These are phyloP conservation scores for Millerozyma acaciae DNA, from an alignment of 805 yeast genomes.

Conservation along the genomic window DNA sequence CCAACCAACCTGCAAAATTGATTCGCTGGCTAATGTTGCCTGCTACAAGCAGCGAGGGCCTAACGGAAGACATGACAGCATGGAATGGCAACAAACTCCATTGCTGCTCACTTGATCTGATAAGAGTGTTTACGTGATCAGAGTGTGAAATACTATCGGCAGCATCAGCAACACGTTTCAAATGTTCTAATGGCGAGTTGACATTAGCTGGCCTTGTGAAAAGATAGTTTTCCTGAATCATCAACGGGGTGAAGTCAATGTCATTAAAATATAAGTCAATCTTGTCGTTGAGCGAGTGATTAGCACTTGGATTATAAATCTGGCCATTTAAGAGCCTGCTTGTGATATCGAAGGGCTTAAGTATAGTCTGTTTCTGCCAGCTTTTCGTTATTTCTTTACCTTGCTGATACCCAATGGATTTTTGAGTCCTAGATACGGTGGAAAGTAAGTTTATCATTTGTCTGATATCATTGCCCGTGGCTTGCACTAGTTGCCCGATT, in stretches of 20 bases:
- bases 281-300: constrained; percentile 69
- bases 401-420: constrained; percentile 57
- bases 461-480: constrained; percentile 88
- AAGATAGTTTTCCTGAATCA: constrained; percentile 93
- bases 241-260: constrained; percentile 88
- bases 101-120: constrained; percentile 87
- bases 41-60: constrained; percentile 70
- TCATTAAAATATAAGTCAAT: constrained; percentile 90
- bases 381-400: constrained; percentile 57
- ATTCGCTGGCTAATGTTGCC: constrained; percentile 69
- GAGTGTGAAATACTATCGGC: constrained; percentile 84
- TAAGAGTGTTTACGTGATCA: constrained; percentile 75
- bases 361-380: constrained; percentile 87
- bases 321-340: constrained; percentile 59
- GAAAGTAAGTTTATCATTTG: constrained; percentile 89
- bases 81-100: constrained; percentile 94
- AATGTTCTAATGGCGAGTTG: constrained; percentile 44
- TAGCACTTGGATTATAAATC: constrained; percentile 49
- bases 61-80: constrained; percentile 79
- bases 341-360: constrained; percentile 89
- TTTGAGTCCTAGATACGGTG: constrained; percentile 74
- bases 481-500: constrained; percentile 77
- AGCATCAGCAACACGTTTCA: constrained; percentile 68
- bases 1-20: constrained; percentile 82
- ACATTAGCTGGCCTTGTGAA: constrained; percentile 54